A percentile compares a stretch with the other conserved stretches of the same genome.
These are phyloP conservation scores for Phytophthora capsici DNA, from an alignment of 352 stramenopile genomes.

Conservation along the genomic window DNA sequence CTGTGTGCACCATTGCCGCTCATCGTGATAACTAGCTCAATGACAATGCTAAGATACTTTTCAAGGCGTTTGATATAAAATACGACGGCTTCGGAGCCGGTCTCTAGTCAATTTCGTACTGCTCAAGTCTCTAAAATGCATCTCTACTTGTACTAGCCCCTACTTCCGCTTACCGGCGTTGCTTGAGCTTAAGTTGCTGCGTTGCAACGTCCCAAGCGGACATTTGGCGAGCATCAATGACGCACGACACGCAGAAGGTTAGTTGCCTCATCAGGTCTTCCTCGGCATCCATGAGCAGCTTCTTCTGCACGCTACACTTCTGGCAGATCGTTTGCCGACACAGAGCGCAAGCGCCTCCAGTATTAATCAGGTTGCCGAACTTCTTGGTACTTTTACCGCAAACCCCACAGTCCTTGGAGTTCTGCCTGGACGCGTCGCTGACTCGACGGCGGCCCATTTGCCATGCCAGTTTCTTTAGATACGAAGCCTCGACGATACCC, in stretches of 20 bases:
- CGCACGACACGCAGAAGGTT: constrained; percentile 56
- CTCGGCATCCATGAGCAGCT: constrained; percentile 40
- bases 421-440: constrained; percentile 16
- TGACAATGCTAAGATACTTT: constrained; percentile 1
- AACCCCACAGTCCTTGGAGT: constrained; percentile 34
- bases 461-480: constrained; percentile 62
- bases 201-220: constrained; percentile 53
- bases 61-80: constrained; percentile 19
- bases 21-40: no score
- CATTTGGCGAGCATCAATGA: constrained; percentile 46
- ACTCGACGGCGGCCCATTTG: constrained; percentile 24
- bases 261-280: constrained; percentile 45
- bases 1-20: no score
- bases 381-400: constrained; percentile 47
- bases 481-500: constrained; percentile 55
- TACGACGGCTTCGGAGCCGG: constrained; percentile 9
- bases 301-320: constrained; percentile 65
- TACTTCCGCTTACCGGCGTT: constrained; percentile 12
- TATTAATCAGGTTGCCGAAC: constrained; percentile 39
- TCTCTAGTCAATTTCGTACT: constrained; percentile 18
- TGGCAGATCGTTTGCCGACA: constrained; percentile 49
- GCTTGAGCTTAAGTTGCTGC: constrained; percentile 25
- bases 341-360: constrained; percentile 43
- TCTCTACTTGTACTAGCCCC: constrained; percentile 2
- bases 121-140: constrained; percentile 3